Percentiles rank a stretch among this genome's conserved stretches.
Evolutionary conservation across 352 stramenopile genomes (phyloP).

Genomic region (Elongisporangium undulatum): DNA sequence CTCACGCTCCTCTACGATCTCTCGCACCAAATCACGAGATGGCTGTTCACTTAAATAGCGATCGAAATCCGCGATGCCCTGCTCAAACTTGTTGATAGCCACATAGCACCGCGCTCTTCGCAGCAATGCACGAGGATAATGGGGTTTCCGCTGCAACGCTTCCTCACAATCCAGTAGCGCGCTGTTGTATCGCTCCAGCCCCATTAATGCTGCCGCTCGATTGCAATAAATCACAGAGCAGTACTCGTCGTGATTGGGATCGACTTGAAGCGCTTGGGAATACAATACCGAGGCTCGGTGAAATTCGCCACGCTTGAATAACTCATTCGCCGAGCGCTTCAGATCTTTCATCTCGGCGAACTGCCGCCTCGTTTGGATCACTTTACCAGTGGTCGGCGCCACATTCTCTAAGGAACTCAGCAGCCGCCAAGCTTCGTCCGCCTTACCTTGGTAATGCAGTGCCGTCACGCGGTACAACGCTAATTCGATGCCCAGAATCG

Average conservation of each 20-base stretch:
- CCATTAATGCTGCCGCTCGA: conserved; percentile 76
- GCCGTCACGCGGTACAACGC: conserved; percentile 42
- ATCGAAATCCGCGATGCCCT: conserved; percentile 75
- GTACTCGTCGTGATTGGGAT: conserved; percentile 65
- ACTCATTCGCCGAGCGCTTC: conserved; percentile 60
- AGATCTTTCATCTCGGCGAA: conserved; percentile 66
- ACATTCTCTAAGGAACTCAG: conserved; percentile 54
- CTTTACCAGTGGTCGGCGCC: conserved; percentile 64
- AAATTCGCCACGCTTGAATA: conserved; percentile 59
- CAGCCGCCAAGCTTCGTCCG: conserved; percentile 48
- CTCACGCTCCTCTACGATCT: conserved; percentile 46
- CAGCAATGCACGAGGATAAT: conserved; percentile 53
- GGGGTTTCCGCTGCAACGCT: conserved; percentile 52
- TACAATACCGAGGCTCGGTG: conserved; percentile 51
- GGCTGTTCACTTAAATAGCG: conserved; percentile 51
- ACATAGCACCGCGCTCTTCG: conserved; percentile 69
- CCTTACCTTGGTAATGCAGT: conserved; percentile 75
- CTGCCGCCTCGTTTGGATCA: conserved; percentile 64
- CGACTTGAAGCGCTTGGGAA: conserved; percentile 56
- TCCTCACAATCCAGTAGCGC: conserved; percentile 76
- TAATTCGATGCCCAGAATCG: conserved; percentile 59
- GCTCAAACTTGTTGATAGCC: conserved; percentile 45
- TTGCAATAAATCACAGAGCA: conserved; percentile 82
- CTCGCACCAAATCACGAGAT: conserved; percentile 11
- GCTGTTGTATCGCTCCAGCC: conserved; percentile 50